Conservation (phyloP, 441 rosid genomes). For the Omphalea diandra region DNA sequence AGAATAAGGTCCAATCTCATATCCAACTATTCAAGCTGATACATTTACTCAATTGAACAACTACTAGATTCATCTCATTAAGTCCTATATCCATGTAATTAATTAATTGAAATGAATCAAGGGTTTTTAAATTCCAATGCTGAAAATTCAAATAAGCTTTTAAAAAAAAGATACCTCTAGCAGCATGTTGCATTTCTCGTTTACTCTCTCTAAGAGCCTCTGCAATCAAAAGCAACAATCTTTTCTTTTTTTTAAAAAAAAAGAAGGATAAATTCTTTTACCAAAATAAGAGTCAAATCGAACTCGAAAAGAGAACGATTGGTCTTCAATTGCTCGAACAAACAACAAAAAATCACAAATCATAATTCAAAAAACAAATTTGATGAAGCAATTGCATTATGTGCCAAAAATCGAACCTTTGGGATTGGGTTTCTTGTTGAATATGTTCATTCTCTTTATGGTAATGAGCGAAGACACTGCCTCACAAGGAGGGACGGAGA, state of each 20-base stretch:
- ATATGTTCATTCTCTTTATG: slow-evolving; percentile 52
- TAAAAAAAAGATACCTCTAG: slow-evolving; percentile 58
- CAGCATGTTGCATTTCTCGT: slow-evolving; percentile 86
- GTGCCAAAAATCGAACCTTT: slow-evolving; percentile 41
- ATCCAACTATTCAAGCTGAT: not conserved
- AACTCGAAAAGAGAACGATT: not conserved
- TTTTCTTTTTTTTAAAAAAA: too few relatives aligned
- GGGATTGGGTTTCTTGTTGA: slow-evolving; percentile 69
- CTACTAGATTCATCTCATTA: not conserved
- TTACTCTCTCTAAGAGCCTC: slow-evolving; percentile 91
- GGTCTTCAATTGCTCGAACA: too few relatives aligned
- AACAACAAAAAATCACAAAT: slow-evolving; percentile 2
- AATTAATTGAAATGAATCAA: too few relatives aligned
- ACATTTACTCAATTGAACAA: not conserved
- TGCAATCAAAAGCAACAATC: slow-evolving; percentile 38
- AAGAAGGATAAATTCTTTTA: slow-evolving; percentile 9
- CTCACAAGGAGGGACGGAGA: not conserved
- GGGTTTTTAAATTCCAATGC: not conserved
- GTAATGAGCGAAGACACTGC: too few relatives aligned
- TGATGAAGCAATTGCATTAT: not conserved
- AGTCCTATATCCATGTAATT: not conserved
- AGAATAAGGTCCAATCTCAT: not conserved
- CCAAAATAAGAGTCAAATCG: slow-evolving; percentile 16
- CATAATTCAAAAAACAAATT: not conserved
- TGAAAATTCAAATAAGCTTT: not conserved